phyloP scores from a whole-genome alignment of 1,139 yeast genomes.

The Geotrichum bryndzae region DNA sequence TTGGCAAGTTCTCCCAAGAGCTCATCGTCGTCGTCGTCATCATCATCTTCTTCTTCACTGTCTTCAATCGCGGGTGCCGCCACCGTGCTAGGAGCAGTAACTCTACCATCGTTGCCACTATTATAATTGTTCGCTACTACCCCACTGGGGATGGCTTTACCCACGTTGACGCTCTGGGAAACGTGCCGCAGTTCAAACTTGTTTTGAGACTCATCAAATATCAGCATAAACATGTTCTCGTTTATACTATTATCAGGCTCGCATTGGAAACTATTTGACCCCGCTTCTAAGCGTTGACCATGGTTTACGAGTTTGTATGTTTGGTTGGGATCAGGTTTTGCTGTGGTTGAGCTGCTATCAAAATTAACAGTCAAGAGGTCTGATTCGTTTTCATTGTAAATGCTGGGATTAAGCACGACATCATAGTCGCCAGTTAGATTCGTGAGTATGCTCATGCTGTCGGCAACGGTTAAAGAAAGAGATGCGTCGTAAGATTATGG shows the following conservation, averaged over 20 bases:
- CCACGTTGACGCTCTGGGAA: neutral
- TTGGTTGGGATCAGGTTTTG: neutral
- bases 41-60: slow-evolving; percentile 1
- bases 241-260: neutral
- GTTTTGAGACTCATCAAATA: neutral
- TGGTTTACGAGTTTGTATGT: neutral
- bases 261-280: neutral
- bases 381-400: slow-evolving; percentile 4
- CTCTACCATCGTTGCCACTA: neutral
- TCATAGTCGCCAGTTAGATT: slow-evolving; percentile 5
- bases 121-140: neutral
- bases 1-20: slow-evolving; percentile 12
- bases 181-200: neutral
- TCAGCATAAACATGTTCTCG: neutral
- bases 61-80: neutral
- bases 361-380: neutral
- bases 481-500: too few species aligned
- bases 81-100: neutral
- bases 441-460: neutral
- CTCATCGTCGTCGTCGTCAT: slow-evolving; percentile 12
- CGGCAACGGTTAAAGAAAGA: neutral
- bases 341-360: neutral
- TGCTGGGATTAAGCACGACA: slow-evolving; percentile 4
- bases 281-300: neutral
- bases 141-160: neutral